Evolutionary conservation across 148 eudicot species (phyloP).

Genomic region (Rhododendron ferrugineum): DNA sequence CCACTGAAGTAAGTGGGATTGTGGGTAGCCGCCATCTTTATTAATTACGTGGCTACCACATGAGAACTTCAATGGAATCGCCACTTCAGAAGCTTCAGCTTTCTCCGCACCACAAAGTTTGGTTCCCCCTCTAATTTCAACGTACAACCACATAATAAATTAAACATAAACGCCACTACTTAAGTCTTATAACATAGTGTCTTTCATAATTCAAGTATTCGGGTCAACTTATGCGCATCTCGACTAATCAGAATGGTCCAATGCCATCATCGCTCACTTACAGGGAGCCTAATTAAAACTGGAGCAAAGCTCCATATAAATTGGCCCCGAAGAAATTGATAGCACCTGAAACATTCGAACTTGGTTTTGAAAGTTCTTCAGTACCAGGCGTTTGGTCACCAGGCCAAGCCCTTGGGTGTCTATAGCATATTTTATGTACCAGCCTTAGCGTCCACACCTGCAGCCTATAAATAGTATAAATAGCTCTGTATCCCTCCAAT

Average conservation of each 20-base stretch:
- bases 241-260: not conserved
- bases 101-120: not conserved
- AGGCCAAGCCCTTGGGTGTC: not conserved
- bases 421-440: not conserved
- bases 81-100: not conserved
- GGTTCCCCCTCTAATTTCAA: not conserved
- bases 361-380: too few species aligned
- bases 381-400: too few species aligned
- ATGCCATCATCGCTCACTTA: not conserved
- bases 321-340: too few species aligned
- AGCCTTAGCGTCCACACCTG: not conserved
- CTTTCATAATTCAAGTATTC: too few species aligned
- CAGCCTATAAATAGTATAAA: not conserved
- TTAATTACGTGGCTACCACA: not conserved
- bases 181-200: not conserved
- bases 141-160: not conserved
- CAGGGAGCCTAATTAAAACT: too few species aligned
- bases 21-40: not conserved
- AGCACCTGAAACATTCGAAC: too few species aligned
- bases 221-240: fast-evolving
- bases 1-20: not conserved
- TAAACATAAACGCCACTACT: not conserved
- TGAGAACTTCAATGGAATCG: not conserved
- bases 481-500: not conserved
- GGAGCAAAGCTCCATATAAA: not conserved